Conservation (phyloP, 2,329 filamentous ascomycete genomes). For the Sporothrix curviconia region DNA sequence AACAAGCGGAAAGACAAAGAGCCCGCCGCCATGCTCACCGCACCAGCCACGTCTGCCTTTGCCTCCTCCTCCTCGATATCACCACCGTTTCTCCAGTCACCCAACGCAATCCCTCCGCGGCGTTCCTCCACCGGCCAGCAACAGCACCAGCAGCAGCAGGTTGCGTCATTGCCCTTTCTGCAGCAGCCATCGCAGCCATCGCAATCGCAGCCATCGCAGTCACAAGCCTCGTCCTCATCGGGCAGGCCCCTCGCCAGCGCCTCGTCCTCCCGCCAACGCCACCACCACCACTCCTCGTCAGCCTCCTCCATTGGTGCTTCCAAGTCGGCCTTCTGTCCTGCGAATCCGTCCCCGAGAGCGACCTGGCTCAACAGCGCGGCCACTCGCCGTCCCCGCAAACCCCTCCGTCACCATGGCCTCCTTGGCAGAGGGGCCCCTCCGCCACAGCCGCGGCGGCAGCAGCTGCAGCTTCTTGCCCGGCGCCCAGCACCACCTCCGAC, state of each 20-base stretch:
- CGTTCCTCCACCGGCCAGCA: slow-evolving; percentile 59
- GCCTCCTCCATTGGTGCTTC: background rate
- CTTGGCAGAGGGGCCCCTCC: background rate
- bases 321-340: slow-evolving; percentile 24
- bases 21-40: slow-evolving; percentile 21
- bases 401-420: slow-evolving; percentile 23
- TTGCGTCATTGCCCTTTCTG: background rate
- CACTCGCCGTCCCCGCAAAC: slow-evolving; percentile 26
- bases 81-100: slow-evolving; percentile 40
- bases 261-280: slow-evolving; percentile 2
- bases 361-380: slow-evolving; percentile 45
- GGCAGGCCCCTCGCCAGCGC: background rate
- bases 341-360: slow-evolving; percentile 53
- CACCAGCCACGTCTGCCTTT: slow-evolving; percentile 8
- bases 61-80: slow-evolving; percentile 3
- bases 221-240: slow-evolving; percentile 2
- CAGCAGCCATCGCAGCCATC: too few relatives aligned
- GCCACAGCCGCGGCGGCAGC: background rate
- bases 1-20: slow-evolving; percentile 17
- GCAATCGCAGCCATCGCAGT: too few relatives aligned
- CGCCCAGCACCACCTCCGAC: background rate
- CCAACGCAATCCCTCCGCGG: slow-evolving; percentile 64
- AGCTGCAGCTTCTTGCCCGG: background rate
- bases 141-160: slow-evolving; percentile 20
- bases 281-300: slow-evolving; percentile 3